A percentile compares a stretch with the other conserved stretches of the same genome.
Conservation (phyloP, 345 rosid species). For the Aquilaria yunnanensis region DNA sequence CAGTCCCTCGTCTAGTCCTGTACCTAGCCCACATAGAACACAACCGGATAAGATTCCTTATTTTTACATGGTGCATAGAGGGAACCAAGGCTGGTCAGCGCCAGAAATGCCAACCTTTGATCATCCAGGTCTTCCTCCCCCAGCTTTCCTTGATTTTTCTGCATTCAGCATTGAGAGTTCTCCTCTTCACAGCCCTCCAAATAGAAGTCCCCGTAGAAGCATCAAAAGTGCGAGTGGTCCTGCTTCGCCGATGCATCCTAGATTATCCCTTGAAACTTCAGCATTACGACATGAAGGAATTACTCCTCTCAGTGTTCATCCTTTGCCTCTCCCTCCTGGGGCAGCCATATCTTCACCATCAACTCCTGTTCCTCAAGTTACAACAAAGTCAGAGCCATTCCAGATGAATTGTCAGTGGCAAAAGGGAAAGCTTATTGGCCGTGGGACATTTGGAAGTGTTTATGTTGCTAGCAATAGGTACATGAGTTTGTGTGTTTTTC, state of each 20-base stretch:
- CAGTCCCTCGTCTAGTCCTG: conserved; percentile 57
- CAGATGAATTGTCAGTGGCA: conserved; percentile 66
- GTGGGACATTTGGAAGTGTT: conserved; percentile 98
- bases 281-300: conserved; percentile 35
- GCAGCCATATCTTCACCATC: conserved; percentile 40
- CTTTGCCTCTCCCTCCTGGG: conserved; percentile 91
- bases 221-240: conserved; percentile 42
- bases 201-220: conserved; percentile 40
- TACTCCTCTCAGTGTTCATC: conserved; percentile 49
- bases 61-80: conserved; percentile 33
- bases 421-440: conserved; percentile 96
- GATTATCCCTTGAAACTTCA: conserved; percentile 32
- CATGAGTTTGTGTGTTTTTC: conserved; percentile 7
- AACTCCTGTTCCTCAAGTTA: conserved; percentile 29
- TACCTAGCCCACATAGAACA: conserved; percentile 45
- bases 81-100: conserved; percentile 74
- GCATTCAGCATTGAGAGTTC: conserved; percentile 56
- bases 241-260: conserved; percentile 47
- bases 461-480: conserved; percentile 89
- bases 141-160: conserved; percentile 41
- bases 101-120: conserved; percentile 62
- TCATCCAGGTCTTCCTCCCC: conserved; percentile 48
- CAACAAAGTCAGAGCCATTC: conserved; percentile 38
- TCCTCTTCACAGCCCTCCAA: conserved; percentile 67
- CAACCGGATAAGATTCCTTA: conserved; percentile 33